phyloP scores from a whole-genome alignment of 2,329 filamentous ascomycete genomes.

The Colletotrichum sp. region DNA sequence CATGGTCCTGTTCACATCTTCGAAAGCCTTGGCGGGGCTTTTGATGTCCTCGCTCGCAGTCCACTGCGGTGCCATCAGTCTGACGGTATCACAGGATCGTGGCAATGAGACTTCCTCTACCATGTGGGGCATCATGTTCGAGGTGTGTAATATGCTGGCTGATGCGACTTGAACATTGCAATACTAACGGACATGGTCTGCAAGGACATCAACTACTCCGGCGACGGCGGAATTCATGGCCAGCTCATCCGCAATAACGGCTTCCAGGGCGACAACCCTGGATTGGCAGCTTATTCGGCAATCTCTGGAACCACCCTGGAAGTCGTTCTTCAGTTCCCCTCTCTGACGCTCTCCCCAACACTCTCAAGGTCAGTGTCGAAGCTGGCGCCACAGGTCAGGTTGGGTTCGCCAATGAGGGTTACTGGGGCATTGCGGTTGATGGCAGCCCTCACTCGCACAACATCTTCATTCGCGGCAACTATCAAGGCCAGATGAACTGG shows the following conservation, averaged over 20 bases:
- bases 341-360: not conserved
- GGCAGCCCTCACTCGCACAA: not conserved
- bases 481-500: not conserved
- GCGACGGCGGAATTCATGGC: not conserved
- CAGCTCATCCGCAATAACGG: not conserved
- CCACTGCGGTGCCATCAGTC: not conserved
- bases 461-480: not conserved
- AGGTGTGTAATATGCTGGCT: not conserved
- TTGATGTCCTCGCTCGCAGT: not conserved
- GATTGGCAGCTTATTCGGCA: not conserved
- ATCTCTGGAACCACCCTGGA: not conserved
- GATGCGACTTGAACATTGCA: not conserved
- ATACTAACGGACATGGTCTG: not conserved
- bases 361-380: not conserved
- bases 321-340: not conserved
- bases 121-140: not conserved
- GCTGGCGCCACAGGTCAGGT: not conserved
- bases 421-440: not conserved
- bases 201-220: not conserved
- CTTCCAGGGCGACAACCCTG: not conserved
- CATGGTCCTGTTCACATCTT: not conserved
- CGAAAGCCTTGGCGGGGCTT: not conserved
- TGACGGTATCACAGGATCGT: not conserved
- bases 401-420: not conserved
- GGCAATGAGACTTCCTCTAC: not conserved